phyloP scores from a whole-genome alignment of 306 rosid species.

The Vigna hirtella region DNA sequence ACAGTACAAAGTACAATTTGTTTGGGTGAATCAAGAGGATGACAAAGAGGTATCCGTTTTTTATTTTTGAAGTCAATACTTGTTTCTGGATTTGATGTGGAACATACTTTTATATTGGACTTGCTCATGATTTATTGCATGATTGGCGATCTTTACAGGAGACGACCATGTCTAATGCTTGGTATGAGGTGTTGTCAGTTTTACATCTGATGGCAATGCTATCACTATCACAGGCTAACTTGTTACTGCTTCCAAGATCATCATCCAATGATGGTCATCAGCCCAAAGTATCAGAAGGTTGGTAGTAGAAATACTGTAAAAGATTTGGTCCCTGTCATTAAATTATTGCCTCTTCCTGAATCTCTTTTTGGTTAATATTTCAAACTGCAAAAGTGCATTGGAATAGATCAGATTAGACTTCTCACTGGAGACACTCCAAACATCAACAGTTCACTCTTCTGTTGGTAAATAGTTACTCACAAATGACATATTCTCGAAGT shows the following conservation, averaged over 20 bases:
- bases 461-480: neutral
- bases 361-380: constrained; percentile 26
- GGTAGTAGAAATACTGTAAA: constrained; percentile 38
- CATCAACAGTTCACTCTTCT: neutral
- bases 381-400: constrained; percentile 29
- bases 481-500: constrained; percentile 14
- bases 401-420: constrained; percentile 28
- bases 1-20: constrained; percentile 83
- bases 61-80: neutral
- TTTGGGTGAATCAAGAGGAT: constrained; percentile 97
- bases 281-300: constrained; percentile 91
- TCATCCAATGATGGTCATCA: constrained; percentile 87
- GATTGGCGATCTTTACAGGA: constrained; percentile 67
- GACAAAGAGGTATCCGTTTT: constrained; percentile 70
- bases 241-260: constrained; percentile 95
- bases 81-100: constrained; percentile 35
- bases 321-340: neutral
- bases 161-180: constrained; percentile 82
- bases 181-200: constrained; percentile 98
- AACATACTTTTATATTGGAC: constrained; percentile 39
- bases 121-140: constrained; percentile 36
- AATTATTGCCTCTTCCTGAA: neutral
- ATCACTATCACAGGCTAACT: constrained; percentile 83
- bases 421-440: neutral
- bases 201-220: constrained; percentile 95